A percentile compares a stretch with the other conserved stretches of the same genome.
These are phyloP conservation scores for Rhododendron simsii DNA, from an alignment of 148 eudicot genomes.

Conservation along the genomic window DNA sequence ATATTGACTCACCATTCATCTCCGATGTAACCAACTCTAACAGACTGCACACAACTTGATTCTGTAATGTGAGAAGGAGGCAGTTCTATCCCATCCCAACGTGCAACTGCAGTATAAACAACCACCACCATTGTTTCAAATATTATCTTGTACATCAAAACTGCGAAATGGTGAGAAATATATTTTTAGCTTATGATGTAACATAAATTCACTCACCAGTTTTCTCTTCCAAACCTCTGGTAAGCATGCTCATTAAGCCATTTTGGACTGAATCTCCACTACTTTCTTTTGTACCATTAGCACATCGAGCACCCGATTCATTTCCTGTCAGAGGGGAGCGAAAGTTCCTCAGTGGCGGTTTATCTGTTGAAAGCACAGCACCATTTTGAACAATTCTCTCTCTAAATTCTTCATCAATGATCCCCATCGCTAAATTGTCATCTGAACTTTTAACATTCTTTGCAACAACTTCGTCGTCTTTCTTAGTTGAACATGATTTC, in stretches of 20 bases:
- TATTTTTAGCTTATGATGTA: not conserved
- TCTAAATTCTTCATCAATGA: slow-evolving; percentile 22
- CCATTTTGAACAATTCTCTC: slow-evolving; percentile 21
- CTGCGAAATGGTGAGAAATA: not conserved
- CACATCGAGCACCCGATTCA: slow-evolving; percentile 13
- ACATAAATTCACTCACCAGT: slow-evolving; percentile 36
- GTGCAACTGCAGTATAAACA: slow-evolving; percentile 44
- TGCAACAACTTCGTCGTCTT: not conserved
- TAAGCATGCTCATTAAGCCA: slow-evolving; percentile 36
- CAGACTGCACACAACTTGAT: slow-evolving; percentile 14
- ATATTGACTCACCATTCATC: slow-evolving; percentile 79
- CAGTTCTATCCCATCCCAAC: slow-evolving; percentile 58
- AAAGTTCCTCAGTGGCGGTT: slow-evolving; percentile 13
- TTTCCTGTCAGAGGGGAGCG: slow-evolving; percentile 9
- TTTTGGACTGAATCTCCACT: slow-evolving; percentile 20
- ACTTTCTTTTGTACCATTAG: slow-evolving; percentile 18
- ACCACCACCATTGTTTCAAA: not conserved
- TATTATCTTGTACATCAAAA: not conserved
- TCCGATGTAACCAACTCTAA: slow-evolving; percentile 63
- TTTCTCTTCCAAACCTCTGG: slow-evolving; percentile 47
- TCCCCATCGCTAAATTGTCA: slow-evolving; percentile 5
- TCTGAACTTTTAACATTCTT: slow-evolving; percentile 9
- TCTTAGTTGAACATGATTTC: slow-evolving; percentile 13
- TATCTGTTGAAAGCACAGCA: slow-evolving; percentile 23
- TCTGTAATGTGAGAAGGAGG: slow-evolving; percentile 25